phyloP scores from a whole-genome alignment of 2,329 filamentous ascomycete species.

The Monosporascus sp. region DNA sequence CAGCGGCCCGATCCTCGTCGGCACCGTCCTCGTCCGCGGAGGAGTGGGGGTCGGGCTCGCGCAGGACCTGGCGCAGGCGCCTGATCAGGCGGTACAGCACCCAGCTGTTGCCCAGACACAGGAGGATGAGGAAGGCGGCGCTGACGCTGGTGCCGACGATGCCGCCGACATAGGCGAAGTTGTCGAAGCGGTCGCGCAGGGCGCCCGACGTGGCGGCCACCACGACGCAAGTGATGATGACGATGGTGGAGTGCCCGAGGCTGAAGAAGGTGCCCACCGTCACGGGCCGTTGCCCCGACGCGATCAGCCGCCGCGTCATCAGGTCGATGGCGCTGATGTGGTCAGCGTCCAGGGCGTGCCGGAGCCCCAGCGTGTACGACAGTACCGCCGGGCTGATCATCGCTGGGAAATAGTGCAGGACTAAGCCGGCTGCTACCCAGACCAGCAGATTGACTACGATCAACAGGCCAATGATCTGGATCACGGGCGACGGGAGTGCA shows the following conservation, averaged over 20 bases:
- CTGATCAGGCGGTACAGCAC: slow-evolving; percentile 75
- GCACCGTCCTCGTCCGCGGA: slow-evolving; percentile 4
- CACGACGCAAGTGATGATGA: slow-evolving; percentile 82
- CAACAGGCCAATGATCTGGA: slow-evolving; percentile 48
- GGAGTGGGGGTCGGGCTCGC: slow-evolving; percentile 28
- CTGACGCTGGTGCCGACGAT: slow-evolving; percentile 88
- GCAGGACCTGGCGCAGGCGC: slow-evolving; percentile 59
- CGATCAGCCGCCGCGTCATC: slow-evolving; percentile 85
- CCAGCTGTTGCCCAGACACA: slow-evolving; percentile 80
- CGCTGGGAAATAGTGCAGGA: slow-evolving; percentile 48
- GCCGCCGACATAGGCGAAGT: slow-evolving; percentile 73
- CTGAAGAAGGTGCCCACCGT: slow-evolving; percentile 95
- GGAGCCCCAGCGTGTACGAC: slow-evolving; percentile 81
- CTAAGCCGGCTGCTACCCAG: slow-evolving; percentile 49
- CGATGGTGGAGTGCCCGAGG: slow-evolving; percentile 88
- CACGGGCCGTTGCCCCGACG: slow-evolving; percentile 77
- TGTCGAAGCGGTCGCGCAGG: slow-evolving; percentile 72
- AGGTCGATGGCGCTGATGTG: slow-evolving; percentile 85
- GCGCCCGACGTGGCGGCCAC: slow-evolving; percentile 88
- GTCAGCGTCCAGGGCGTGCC: slow-evolving; percentile 96
- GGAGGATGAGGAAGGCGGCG: slow-evolving; percentile 72
- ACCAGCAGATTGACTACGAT: slow-evolving; percentile 46
- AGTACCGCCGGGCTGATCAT: slow-evolving; percentile 78
- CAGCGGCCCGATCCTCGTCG: slow-evolving; percentile 31
- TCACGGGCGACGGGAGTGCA: slow-evolving; percentile 24